Conservation (phyloP, 2,329 filamentous ascomycete genomes). For the Pseudogymnoascus pannorum region DNA sequence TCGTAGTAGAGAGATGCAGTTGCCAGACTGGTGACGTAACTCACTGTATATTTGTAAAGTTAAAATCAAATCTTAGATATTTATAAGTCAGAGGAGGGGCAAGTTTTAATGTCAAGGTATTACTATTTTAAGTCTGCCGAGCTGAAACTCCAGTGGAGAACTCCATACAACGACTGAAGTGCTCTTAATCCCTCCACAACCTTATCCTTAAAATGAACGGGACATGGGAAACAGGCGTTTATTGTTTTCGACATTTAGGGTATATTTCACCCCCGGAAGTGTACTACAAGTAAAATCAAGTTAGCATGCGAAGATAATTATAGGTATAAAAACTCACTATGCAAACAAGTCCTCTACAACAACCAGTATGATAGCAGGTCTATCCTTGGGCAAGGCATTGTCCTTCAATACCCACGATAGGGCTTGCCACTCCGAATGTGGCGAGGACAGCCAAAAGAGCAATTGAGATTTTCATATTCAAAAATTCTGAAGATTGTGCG, state of each 20-base stretch:
- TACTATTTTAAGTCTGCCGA: background rate
- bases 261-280: background rate
- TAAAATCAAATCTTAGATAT: background rate
- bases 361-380: background rate
- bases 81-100: background rate
- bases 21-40: background rate
- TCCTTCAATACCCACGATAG: background rate
- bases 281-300: background rate
- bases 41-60: background rate
- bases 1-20: background rate
- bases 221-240: no score
- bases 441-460: background rate
- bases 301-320: background rate
- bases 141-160: constrained; percentile 1
- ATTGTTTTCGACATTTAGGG: background rate
- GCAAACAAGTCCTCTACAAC: background rate
- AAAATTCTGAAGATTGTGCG: background rate
- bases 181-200: background rate
- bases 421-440: background rate
- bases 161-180: background rate
- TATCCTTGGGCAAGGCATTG: background rate
- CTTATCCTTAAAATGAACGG: background rate
- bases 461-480: background rate
- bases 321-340: background rate
- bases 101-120: background rate